A percentile compares a stretch with the other conserved stretches of the same genome.
Conservation (phyloP, 257 asterid species). For the Nicotiana tabacum region DNA sequence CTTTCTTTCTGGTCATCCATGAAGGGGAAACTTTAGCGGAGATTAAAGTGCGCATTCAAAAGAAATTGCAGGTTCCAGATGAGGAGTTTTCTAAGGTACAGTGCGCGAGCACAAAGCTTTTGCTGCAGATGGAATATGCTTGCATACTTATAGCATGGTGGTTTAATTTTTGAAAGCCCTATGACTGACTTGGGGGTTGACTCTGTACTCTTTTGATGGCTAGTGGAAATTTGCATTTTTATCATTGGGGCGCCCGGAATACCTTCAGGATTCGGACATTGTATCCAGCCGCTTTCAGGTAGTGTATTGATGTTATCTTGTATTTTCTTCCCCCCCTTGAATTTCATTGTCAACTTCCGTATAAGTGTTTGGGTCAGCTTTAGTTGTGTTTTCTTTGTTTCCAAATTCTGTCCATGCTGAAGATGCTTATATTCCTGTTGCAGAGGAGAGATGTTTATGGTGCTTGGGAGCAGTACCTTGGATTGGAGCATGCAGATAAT, state of each 20-base stretch:
- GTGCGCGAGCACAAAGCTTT: not conserved
- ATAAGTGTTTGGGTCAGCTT: not conserved
- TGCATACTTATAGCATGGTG: not conserved
- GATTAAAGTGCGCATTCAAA: conserved; percentile 77
- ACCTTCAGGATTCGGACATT: conserved; percentile 79
- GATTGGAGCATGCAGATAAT: conserved; percentile 91
- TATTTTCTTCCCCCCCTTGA: not conserved
- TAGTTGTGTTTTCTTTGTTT: not conserved
- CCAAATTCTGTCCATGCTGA: conserved; percentile 1
- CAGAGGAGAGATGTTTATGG: conserved; percentile 94
- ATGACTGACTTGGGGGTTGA: conserved; percentile 10
- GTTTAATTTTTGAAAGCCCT: not conserved
- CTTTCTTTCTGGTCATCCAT: conserved; percentile 81
- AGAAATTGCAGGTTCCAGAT: conserved; percentile 79
- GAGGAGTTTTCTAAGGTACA: conserved; percentile 86
- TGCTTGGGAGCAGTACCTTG: conserved; percentile 97
- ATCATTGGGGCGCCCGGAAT: conserved; percentile 94
- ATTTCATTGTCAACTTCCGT: not conserved
- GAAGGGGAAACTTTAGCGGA: conserved; percentile 88
- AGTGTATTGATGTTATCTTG: not conserved
- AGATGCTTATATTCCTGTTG: conserved; percentile 15
- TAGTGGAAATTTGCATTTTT: conserved; percentile 97
- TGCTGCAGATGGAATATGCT: conserved; percentile 5
- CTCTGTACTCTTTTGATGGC: conserved; percentile 13
- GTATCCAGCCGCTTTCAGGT: conserved; percentile 91